Evolutionary conservation across 805 yeast species (phyloP), one percentile per base, ranked within the genome.

Genomic region (Lachancea kluyveri): DNA sequence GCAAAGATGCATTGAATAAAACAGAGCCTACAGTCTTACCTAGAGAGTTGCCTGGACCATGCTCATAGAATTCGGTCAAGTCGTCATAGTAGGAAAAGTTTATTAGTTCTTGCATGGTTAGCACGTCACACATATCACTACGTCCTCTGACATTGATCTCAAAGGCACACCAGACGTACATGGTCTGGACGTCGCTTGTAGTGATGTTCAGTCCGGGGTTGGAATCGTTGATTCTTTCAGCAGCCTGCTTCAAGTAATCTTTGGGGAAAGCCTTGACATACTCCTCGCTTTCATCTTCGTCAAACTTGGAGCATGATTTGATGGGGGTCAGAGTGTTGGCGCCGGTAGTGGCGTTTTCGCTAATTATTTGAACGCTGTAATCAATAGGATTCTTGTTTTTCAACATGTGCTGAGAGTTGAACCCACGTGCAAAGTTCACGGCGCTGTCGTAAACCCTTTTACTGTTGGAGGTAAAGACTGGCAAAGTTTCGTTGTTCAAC

Each of bases 61-160:
- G 63, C 23, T 67, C 57, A 52, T 80, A 80, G 61, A 72, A 84
- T 46, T 71, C 68, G 32, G 55, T 59, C 28, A 80, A 59, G 42
- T 82, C 88, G 17, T 63, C 63, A 14, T 67, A 62, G 57, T 83
- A 85, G 30, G 77, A 76, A 43, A 67, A 70, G 20, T 68, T 70
- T 30, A 79, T 57, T 64, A 74, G 77, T 40, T 83, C 90, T 12
- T 76, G 76, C 43, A 68, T 68, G 25, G 84, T 78, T 59, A 85
- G 76, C 17, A 79, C 64, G 24, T 67, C 67, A 57, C 94, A 84
- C 41, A 82, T 74, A 23, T 69, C 67, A 10, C 90, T 79, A 33
- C 59, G 52, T 10, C 94, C 94, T 37, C 65, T 67, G 7, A 74
- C 82, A 35, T 81, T 83, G 26, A 81, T 59, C 57, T 84, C 94